Evolutionary conservation across 2,329 filamentous ascomycete species (phyloP).

Genomic region (Trichoderma sp.): DNA sequence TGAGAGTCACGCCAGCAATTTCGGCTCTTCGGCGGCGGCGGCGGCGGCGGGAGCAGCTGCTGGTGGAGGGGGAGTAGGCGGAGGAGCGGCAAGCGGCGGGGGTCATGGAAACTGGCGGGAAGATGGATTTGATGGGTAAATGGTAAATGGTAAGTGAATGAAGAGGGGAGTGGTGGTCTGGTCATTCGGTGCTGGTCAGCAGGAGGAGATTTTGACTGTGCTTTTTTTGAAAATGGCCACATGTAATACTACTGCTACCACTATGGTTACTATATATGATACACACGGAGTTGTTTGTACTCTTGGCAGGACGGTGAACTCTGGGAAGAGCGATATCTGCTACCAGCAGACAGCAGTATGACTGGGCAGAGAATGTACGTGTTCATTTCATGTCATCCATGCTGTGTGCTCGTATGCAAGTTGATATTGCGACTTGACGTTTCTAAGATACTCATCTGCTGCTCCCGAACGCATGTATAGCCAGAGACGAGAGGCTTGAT

Average conservation of each 20-base stretch:
- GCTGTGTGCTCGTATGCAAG: too few species aligned
- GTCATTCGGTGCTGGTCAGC: not conserved
- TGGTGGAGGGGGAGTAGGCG: constrained; percentile 32
- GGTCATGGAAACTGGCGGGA: constrained; percentile 65
- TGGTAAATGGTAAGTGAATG: constrained; percentile 27
- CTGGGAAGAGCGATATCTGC: not conserved
- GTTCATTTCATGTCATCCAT: not conserved
- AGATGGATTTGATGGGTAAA: constrained; percentile 58
- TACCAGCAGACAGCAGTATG: not conserved
- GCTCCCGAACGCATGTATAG: not conserved
- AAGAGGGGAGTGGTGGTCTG: not conserved
- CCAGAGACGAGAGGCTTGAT: not conserved
- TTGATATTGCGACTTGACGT: not conserved
- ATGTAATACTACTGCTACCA: not conserved
- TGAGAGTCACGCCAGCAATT: constrained; percentile 61
- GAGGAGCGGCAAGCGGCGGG: constrained; percentile 33
- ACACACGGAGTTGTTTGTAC: constrained; percentile 1
- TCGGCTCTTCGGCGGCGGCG: constrained; percentile 54
- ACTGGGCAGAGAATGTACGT: too few species aligned
- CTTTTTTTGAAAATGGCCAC: constrained; percentile 17
- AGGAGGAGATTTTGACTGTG: not conserved
- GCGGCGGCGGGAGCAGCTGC: constrained; percentile 48
- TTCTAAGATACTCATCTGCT: not conserved
- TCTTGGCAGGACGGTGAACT: not conserved
- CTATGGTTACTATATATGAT: constrained; percentile 9